phyloP scores from a whole-genome alignment of 2,329 filamentous ascomycete species.

The Rhynchosporium agropyri region DNA sequence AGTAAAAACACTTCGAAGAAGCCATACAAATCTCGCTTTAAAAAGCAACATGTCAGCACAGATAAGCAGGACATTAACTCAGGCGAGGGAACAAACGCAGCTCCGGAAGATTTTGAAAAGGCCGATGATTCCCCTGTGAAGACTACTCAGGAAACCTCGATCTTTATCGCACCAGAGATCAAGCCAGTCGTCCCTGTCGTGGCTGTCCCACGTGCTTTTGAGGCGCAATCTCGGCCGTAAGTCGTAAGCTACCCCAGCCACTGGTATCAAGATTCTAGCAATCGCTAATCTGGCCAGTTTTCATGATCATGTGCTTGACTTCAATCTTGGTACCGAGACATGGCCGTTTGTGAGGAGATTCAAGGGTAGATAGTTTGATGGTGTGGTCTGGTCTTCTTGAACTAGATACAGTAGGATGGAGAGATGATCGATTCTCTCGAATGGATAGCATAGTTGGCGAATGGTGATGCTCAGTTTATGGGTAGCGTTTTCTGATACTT shows the following conservation, averaged over 20 bases:
- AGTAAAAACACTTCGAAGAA: slow-evolving; percentile 1
- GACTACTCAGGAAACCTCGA: not conserved
- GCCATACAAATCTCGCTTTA: not conserved
- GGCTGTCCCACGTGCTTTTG: slow-evolving; percentile 31
- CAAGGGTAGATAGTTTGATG: slow-evolving; percentile 15
- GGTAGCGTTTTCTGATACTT: not conserved
- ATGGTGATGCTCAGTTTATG: not conserved
- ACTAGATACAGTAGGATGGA: slow-evolving; percentile 2
- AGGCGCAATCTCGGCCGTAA: slow-evolving; percentile 32
- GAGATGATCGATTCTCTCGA: slow-evolving; percentile 4
- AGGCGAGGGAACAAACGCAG: not conserved
- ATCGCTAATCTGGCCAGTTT: slow-evolving; percentile 13
- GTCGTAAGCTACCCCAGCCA: slow-evolving; percentile 34
- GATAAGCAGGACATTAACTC: not conserved
- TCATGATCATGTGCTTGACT: not conserved
- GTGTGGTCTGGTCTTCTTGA: not conserved
- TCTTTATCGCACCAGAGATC: not conserved
- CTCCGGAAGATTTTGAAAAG: slow-evolving; percentile 21
- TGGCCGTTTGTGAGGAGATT: slow-evolving; percentile 34
- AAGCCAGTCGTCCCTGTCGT: slow-evolving; percentile 16
- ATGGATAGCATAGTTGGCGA: slow-evolving; percentile 9
- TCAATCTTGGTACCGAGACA: slow-evolving; percentile 13
- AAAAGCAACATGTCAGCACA: not conserved
- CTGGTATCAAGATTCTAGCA: slow-evolving; percentile 7
- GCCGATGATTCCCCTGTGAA: slow-evolving; percentile 22